These are phyloP conservation scores for Tothia fuscella DNA, from an alignment of 2,329 filamentous ascomycete genomes.

Conservation along the genomic window DNA sequence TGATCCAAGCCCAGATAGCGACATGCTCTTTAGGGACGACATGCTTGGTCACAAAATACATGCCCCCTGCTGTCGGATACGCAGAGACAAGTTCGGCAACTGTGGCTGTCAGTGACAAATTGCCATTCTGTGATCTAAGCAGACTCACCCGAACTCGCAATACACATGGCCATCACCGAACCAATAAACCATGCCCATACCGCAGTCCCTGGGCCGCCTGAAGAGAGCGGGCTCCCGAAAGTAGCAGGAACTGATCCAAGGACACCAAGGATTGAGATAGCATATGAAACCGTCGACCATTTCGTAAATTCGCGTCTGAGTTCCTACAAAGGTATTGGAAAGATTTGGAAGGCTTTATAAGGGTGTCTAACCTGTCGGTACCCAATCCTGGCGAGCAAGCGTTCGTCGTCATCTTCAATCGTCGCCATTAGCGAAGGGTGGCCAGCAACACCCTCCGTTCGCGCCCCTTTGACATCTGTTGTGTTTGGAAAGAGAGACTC, in stretches of 20 bases:
- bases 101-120: slow-evolving; percentile 17
- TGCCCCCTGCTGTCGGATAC: slow-evolving; percentile 54
- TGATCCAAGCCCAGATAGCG: slow-evolving; percentile 52
- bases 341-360: not conserved
- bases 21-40: slow-evolving; percentile 50
- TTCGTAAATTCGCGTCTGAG: slow-evolving; percentile 51
- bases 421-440: slow-evolving; percentile 28
- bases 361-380: slow-evolving; percentile 43
- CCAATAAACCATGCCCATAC: slow-evolving; percentile 56
- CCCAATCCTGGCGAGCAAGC: slow-evolving; percentile 47
- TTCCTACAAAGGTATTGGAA: slow-evolving; percentile 33
- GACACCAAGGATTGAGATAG: slow-evolving; percentile 53
- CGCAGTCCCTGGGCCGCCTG: slow-evolving; percentile 50
- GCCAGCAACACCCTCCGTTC: not conserved
- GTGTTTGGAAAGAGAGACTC: not conserved
- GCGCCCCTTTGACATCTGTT: not conserved
- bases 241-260: slow-evolving; percentile 54
- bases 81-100: slow-evolving; percentile 55
- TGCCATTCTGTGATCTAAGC: not conserved
- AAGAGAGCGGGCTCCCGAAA: slow-evolving; percentile 44
- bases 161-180: slow-evolving; percentile 51
- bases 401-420: slow-evolving; percentile 48
- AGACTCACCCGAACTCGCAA: slow-evolving; percentile 43
- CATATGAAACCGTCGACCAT: slow-evolving; percentile 56
- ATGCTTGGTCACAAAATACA: slow-evolving; percentile 57